phyloP scores from a whole-genome alignment of 345 rosid species.

The Combretum micranthum region DNA sequence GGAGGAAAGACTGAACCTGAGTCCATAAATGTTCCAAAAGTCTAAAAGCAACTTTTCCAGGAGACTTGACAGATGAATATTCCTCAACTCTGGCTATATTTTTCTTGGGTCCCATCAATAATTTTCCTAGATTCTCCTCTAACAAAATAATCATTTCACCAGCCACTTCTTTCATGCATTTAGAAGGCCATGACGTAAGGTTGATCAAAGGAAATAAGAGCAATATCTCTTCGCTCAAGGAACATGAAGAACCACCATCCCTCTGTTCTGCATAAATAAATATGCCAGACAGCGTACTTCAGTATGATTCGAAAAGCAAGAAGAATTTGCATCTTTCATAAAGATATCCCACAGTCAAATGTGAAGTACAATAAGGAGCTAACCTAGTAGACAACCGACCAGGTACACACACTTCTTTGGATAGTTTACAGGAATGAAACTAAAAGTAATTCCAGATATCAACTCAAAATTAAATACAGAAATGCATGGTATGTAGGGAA shows the following conservation, averaged over 20 bases:
- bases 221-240: constrained; percentile 55
- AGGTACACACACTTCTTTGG: too few species aligned
- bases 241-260: constrained; percentile 22
- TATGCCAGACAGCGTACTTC: neutral
- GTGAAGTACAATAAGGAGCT: too few species aligned
- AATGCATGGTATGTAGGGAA: too few species aligned
- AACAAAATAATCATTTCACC: constrained; percentile 60
- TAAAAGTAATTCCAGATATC: too few species aligned
- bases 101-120: constrained; percentile 38
- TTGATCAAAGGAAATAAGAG: constrained; percentile 59
- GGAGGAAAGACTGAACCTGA: constrained; percentile 51
- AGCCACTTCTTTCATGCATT: constrained; percentile 63
- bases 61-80: constrained; percentile 41
- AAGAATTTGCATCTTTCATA: neutral
- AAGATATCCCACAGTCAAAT: too few species aligned
- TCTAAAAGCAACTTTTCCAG: constrained; percentile 57
- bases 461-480: too few species aligned
- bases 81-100: constrained; percentile 28
- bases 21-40: constrained; percentile 64
- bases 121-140: constrained; percentile 46
- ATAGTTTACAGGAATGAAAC: too few species aligned
- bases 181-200: constrained; percentile 80
- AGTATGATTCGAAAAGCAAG: neutral
- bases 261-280: constrained; percentile 33
- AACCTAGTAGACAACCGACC: too few species aligned